Conservation (phyloP, 352 stramenopile species). For the Phytopythium boreale region DNA sequence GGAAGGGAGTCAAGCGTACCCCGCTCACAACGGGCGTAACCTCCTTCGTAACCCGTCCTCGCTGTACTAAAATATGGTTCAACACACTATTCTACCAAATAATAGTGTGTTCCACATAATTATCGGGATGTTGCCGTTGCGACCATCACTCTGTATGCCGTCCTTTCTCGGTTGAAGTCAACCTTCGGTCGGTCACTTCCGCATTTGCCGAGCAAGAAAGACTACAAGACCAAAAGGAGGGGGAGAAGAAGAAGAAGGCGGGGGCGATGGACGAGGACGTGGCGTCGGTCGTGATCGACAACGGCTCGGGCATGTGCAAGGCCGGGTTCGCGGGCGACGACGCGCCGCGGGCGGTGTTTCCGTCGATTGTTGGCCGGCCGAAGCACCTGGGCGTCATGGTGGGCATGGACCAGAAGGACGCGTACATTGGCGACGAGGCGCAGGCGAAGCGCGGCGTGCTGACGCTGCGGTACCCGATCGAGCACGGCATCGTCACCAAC, state of each 20-base stretch:
- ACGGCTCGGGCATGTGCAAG: constrained; percentile 77
- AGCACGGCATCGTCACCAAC: constrained; percentile 99
- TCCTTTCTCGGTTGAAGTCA: neutral
- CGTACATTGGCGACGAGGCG: constrained; percentile 92
- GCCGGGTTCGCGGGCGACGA: constrained; percentile 97
- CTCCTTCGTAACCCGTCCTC: neutral
- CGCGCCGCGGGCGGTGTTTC: constrained; percentile 95
- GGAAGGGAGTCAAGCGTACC: too few species aligned
- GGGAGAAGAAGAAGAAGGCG: neutral
- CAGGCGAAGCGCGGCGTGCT: constrained; percentile 93
- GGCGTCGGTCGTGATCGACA: constrained; percentile 44
- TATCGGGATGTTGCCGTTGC: neutral
- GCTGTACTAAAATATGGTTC: too few species aligned
- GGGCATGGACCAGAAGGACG: constrained; percentile 93
- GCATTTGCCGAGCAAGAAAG: neutral
- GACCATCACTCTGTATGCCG: neutral
- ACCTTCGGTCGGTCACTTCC: neutral
- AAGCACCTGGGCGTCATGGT: constrained; percentile 98
- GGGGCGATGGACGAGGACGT: constrained; percentile 37
- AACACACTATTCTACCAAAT: neutral
- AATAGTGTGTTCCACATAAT: neutral
- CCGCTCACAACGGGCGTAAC: neutral
- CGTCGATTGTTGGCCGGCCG: constrained; percentile 93
- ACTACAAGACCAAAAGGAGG: neutral
- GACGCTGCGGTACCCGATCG: constrained; percentile 96